A percentile compares a stretch with the other conserved stretches of the same genome.
Evolutionary conservation across 1,139 yeast species (phyloP).

Genomic region (Arxiozyma heterogenica): DNA sequence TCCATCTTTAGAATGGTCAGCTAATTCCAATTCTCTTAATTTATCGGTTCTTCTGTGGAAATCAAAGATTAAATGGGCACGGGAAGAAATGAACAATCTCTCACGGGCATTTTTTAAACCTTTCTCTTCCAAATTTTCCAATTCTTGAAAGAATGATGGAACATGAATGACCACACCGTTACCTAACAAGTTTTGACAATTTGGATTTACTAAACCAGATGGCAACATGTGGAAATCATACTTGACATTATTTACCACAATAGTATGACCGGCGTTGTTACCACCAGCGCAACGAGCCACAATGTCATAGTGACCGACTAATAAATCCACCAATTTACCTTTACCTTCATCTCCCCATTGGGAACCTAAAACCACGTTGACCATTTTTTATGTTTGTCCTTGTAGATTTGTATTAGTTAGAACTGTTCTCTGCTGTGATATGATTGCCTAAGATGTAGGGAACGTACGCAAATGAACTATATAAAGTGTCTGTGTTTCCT

Average conservation of each 20-base stretch:
- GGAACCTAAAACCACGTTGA: constrained; percentile 80
- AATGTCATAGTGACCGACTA: constrained; percentile 88
- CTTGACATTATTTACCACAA: constrained; percentile 78
- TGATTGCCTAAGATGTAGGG: not conserved
- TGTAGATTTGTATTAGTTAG: no score
- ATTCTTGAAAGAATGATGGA: constrained; percentile 85
- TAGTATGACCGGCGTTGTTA: constrained; percentile 97
- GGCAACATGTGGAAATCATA: constrained; percentile 99
- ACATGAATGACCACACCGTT: constrained; percentile 95
- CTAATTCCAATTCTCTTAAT: constrained; percentile 85
- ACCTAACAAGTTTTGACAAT: constrained; percentile 82
- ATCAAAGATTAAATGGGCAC: constrained; percentile 95
- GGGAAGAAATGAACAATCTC: constrained; percentile 77
- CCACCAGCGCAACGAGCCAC: constrained; percentile 99
- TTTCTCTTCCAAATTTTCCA: constrained; percentile 69
- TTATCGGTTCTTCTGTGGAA: constrained; percentile 97
- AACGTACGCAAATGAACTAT: not conserved
- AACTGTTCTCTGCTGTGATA: no score
- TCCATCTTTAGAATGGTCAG: constrained; percentile 49
- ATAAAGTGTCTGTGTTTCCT: no score
- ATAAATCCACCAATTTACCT: constrained; percentile 89
- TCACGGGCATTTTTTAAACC: constrained; percentile 64
- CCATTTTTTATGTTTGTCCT: constrained; percentile 21
- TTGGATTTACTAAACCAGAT: constrained; percentile 88
- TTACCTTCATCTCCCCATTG: constrained; percentile 99